Conservation (phyloP, 2,329 filamentous ascomycete genomes). For the Diaporthe ilicicola region DNA sequence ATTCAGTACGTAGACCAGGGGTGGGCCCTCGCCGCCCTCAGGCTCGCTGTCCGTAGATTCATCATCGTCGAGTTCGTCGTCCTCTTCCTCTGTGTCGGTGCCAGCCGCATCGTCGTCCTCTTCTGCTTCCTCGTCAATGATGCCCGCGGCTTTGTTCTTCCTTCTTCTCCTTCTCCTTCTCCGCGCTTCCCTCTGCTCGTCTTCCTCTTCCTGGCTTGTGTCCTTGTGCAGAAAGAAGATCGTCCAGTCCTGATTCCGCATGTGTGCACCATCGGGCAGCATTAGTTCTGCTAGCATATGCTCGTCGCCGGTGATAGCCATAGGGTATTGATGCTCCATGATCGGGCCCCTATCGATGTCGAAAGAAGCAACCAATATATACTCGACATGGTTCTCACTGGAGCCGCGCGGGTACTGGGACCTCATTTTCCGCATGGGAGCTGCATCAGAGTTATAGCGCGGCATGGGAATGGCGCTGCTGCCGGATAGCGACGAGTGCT, state of each 20-base stretch:
- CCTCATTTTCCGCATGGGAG: constrained; percentile 65
- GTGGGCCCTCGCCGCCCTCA: constrained; percentile 82
- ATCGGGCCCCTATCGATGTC: constrained; percentile 95
- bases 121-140: constrained; percentile 56
- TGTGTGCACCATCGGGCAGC: constrained; percentile 96
- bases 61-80: constrained; percentile 59
- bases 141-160: constrained; percentile 59
- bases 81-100: constrained; percentile 54
- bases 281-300: constrained; percentile 98
- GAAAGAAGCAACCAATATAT: constrained; percentile 96
- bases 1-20: constrained; percentile 95
- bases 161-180: constrained; percentile 60
- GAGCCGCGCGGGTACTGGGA: constrained; percentile 81
- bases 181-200: constrained; percentile 69
- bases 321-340: constrained; percentile 98
- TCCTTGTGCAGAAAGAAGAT: constrained; percentile 99
- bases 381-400: constrained; percentile 94
- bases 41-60: constrained; percentile 69
- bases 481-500: constrained; percentile 68
- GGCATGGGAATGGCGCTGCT: constrained; percentile 39
- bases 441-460: constrained; percentile 58
- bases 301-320: constrained; percentile 94
- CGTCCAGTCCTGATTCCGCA: constrained; percentile 96
- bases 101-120: constrained; percentile 58
- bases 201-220: constrained; percentile 82